phyloP scores from a whole-genome alignment of 495 filamentous ascomycete species.

The Podospora pseudocomata region DNA sequence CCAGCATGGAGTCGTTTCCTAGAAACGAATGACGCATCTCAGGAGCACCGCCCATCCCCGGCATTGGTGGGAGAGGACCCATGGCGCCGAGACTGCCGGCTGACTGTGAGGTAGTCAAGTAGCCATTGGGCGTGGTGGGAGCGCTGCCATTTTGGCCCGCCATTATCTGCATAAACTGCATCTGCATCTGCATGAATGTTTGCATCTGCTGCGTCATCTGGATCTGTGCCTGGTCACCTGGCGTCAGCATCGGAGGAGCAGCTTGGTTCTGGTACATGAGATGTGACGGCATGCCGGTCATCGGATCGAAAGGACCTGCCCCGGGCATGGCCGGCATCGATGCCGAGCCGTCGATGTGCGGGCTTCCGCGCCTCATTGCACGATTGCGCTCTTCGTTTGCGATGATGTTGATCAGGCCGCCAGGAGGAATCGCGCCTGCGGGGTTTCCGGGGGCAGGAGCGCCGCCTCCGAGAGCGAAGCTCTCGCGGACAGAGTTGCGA shows the following conservation, averaged over 20 bases:
- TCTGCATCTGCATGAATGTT: slow-evolving; percentile 89
- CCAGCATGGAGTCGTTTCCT: slow-evolving; percentile 38
- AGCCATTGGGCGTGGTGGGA: slow-evolving; percentile 34
- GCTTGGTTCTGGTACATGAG: slow-evolving; percentile 48
- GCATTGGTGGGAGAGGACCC: slow-evolving; percentile 16
- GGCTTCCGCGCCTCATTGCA: slow-evolving; percentile 75
- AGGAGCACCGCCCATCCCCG: slow-evolving; percentile 17
- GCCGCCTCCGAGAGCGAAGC: slow-evolving; percentile 65
- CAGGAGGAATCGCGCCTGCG: slow-evolving; percentile 42
- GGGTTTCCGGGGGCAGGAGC: slow-evolving; percentile 43
- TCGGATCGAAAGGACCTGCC: slow-evolving; percentile 37
- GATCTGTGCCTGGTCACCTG: slow-evolving; percentile 72
- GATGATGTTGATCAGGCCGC: slow-evolving; percentile 89
- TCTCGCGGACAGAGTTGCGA: slow-evolving; percentile 70
- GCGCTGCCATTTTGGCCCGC: slow-evolving; percentile 37
- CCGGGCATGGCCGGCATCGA: slow-evolving; percentile 38
- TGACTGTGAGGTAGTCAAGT: slow-evolving; percentile 32
- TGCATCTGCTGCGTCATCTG: slow-evolving; percentile 87
- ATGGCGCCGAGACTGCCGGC: slow-evolving; percentile 30
- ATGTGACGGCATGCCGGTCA: slow-evolving; percentile 44
- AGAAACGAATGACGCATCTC: slow-evolving; percentile 46
- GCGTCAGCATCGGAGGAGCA: slow-evolving; percentile 44
- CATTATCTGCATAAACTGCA: slow-evolving; percentile 88
- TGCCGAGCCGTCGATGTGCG: slow-evolving; percentile 52
- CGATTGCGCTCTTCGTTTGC: slow-evolving; percentile 75